Percentiles rank a stretch among this genome's conserved stretches.
These are phyloP conservation scores for Daldinia sp. DNA, from an alignment of 2,329 filamentous ascomycete genomes.

Conservation along the genomic window DNA sequence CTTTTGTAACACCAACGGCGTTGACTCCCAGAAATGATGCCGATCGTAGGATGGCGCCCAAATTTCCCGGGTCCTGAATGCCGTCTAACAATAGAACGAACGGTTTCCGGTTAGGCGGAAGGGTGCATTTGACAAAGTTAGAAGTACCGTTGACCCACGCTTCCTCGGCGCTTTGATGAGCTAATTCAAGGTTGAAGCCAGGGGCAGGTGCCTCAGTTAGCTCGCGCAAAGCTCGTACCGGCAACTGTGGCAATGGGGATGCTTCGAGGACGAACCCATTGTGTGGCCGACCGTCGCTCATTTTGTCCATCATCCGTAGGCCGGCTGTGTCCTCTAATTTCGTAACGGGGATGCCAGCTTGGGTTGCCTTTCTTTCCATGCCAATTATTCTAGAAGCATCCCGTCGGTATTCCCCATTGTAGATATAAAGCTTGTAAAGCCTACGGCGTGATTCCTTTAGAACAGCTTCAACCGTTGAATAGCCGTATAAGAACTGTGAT, in stretches of 20 bases:
- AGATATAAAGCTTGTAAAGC: slow-evolving; percentile 85
- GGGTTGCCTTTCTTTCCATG: slow-evolving; percentile 57
- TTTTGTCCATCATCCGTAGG: slow-evolving; percentile 79
- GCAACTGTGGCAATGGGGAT: slow-evolving; percentile 79
- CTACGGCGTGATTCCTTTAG: slow-evolving; percentile 72
- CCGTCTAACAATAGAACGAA: slow-evolving; percentile 78
- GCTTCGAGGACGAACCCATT: slow-evolving; percentile 90
- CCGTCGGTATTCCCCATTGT: slow-evolving; percentile 64
- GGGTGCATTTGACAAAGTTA: slow-evolving; percentile 54
- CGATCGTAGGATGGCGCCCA: slow-evolving; percentile 87
- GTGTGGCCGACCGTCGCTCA: slow-evolving; percentile 83
- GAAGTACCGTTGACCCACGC: slow-evolving; percentile 73
- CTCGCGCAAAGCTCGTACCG: slow-evolving; percentile 66
- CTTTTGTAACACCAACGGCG: slow-evolving; percentile 78
- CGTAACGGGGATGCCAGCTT: slow-evolving; percentile 62
- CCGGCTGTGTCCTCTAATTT: slow-evolving; percentile 63
- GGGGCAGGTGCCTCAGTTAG: slow-evolving; percentile 55
- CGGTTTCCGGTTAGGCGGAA: slow-evolving; percentile 63
- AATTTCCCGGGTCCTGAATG: slow-evolving; percentile 85
- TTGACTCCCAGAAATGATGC: slow-evolving; percentile 91
- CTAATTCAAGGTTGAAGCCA: slow-evolving; percentile 68
- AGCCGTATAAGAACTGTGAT: slow-evolving; percentile 91
- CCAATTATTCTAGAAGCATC: slow-evolving; percentile 55
- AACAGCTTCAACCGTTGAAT: slow-evolving; percentile 80
- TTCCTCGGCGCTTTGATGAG: slow-evolving; percentile 78